A percentile compares a stretch with the other conserved stretches of the same genome.
Conservation (phyloP, 192 early-diverging fungal species). For the Entomortierella lignicola region DNA sequence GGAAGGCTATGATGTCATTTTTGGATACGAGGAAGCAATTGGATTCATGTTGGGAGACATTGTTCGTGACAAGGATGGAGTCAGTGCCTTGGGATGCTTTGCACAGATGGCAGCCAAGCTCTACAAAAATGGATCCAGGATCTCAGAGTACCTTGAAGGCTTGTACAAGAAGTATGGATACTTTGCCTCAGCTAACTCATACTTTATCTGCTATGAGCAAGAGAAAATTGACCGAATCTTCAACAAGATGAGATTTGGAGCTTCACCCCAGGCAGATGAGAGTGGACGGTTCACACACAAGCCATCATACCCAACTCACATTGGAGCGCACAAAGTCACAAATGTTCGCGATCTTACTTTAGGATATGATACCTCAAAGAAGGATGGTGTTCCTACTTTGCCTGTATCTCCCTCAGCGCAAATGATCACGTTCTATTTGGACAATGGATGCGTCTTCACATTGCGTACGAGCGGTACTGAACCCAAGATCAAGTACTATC, state of each 20-base stretch:
- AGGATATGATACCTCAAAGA: constrained; percentile 83
- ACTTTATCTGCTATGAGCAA: constrained; percentile 87
- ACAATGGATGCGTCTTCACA: constrained; percentile 75
- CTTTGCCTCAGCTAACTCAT: constrained; percentile 88
- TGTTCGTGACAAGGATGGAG: constrained; percentile 94
- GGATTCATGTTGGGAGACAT: constrained; percentile 84
- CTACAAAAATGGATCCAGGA: constrained; percentile 68
- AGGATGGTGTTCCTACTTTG: constrained; percentile 71
- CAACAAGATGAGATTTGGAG: constrained; percentile 83
- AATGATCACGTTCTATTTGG: constrained; percentile 91
- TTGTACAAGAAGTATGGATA: constrained; percentile 85
- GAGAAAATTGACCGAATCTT: constrained; percentile 79
- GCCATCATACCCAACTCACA: constrained; percentile 76
- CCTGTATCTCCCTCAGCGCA: constrained; percentile 82
- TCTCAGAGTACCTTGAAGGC: constrained; percentile 76
- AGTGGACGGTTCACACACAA: constrained; percentile 51
- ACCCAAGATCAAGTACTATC: constrained; percentile 92
- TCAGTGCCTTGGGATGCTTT: constrained; percentile 85
- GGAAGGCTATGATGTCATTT: constrained; percentile 75
- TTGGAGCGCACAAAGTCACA: constrained; percentile 75
- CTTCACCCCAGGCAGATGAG: constrained; percentile 36
- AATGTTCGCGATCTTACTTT: constrained; percentile 89
- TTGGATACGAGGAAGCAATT: constrained; percentile 96
- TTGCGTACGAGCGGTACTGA: constrained; percentile 86
- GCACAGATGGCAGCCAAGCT: constrained; percentile 79